Evolutionary conservation across 495 filamentous ascomycete species (phyloP).

Genomic region (Hypoxylon subgilvum): DNA sequence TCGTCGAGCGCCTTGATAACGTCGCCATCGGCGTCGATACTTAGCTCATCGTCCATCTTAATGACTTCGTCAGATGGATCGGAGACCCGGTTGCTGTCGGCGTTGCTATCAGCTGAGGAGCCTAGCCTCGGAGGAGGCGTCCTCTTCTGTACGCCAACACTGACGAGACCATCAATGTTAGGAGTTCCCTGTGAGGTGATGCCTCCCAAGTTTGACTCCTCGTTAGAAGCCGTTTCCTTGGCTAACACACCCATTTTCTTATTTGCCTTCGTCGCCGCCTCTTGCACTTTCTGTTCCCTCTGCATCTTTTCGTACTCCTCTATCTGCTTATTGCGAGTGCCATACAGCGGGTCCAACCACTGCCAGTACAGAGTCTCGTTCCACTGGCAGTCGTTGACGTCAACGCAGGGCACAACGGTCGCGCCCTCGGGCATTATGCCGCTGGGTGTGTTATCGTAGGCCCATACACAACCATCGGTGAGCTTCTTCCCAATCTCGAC

Average conservation of each 20-base stretch:
- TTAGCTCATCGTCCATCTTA: constrained; percentile 14
- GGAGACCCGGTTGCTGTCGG: background rate
- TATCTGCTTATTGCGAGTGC: constrained; percentile 46
- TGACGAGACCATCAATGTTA: background rate
- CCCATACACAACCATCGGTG: constrained; percentile 93
- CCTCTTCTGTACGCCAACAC: constrained; percentile 21
- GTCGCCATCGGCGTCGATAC: constrained; percentile 30
- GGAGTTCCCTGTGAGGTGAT: background rate
- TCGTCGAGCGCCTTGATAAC: constrained; percentile 1
- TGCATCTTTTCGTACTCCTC: constrained; percentile 46
- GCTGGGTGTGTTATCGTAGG: constrained; percentile 77
- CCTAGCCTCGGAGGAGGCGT: constrained; percentile 1
- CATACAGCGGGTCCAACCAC: constrained; percentile 58
- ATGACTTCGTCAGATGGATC: background rate
- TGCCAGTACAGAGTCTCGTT: constrained; percentile 70
- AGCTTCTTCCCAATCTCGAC: constrained; percentile 81
- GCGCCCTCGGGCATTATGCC: constrained; percentile 93
- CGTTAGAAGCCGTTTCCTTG: constrained; percentile 11
- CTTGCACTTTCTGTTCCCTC: constrained; percentile 43
- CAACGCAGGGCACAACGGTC: constrained; percentile 68
- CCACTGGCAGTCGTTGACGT: constrained; percentile 71
- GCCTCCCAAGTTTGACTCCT: too few relatives aligned
- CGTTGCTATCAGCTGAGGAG: background rate
- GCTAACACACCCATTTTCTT: constrained; percentile 15
- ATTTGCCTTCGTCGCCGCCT: constrained; percentile 32